A percentile compares a stretch with the other conserved stretches of the same genome.
These are phyloP conservation scores for Penicillium paneum DNA, from an alignment of 2,329 filamentous ascomycete species.

Conservation along the genomic window DNA sequence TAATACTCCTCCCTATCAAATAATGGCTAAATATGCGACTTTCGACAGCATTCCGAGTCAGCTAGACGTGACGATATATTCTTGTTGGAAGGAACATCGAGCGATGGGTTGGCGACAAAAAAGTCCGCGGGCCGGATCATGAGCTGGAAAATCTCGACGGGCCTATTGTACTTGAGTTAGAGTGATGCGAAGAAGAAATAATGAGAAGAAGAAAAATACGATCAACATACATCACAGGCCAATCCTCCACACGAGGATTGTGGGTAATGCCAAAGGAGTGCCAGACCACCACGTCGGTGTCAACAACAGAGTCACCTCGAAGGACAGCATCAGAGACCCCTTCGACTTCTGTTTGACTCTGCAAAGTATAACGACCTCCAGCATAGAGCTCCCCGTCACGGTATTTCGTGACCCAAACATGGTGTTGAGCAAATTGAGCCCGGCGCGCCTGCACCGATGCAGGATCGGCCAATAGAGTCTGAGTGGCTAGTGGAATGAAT, in stretches of 20 bases:
- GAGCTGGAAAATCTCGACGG: constrained; percentile 38
- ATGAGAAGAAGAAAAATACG: not conserved
- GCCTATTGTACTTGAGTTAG: constrained; percentile 24
- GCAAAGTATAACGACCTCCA: constrained; percentile 55
- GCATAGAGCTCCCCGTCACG: constrained; percentile 53
- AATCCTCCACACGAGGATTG: constrained; percentile 45
- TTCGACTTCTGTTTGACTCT: constrained; percentile 43
- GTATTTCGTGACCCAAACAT: constrained; percentile 55
- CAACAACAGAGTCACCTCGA: constrained; percentile 33
- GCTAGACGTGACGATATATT: constrained; percentile 34
- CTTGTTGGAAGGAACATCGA: constrained; percentile 50
- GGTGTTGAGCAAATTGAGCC: constrained; percentile 55
- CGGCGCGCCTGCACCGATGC: constrained; percentile 51
- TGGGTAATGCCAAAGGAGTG: constrained; percentile 46
- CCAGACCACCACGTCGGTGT: constrained; percentile 46
- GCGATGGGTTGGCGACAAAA: constrained; percentile 52
- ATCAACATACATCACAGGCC: constrained; percentile 42
- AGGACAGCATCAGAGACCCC: constrained; percentile 35
- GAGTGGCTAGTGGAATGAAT: constrained; percentile 54
- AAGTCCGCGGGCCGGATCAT: constrained; percentile 53
- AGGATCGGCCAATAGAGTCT: constrained; percentile 55
- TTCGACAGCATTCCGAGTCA: constrained; percentile 32
- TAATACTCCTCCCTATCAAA: constrained; percentile 1
- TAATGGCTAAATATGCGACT: constrained; percentile 24
- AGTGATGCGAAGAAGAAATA: not conserved